Evolutionary conservation across 2,329 filamentous ascomycete species (phyloP), one percentile per base, ranked within the genome.

Genomic region (Penicillium paneum): DNA sequence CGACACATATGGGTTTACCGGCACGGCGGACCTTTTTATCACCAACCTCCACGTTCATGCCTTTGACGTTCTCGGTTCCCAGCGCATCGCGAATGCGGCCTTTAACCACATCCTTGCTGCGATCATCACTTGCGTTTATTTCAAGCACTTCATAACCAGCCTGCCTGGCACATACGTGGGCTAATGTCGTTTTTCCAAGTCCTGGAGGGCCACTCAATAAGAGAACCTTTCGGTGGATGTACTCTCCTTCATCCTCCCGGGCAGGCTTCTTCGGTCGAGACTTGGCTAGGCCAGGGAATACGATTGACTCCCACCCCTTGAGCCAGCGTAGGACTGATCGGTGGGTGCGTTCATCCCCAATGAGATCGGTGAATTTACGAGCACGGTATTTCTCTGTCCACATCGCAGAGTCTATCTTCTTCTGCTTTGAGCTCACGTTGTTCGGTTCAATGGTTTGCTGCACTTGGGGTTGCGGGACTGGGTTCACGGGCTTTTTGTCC

Each of bases 301-400:
- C 94, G 26, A 97, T 80, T 0, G 88, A 81, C 69, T 99, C 94
- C 94, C 94, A 99, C 17, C 83, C 82, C 76, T 97, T 99, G 39
- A 99, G 77, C 94, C 94, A 99, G 49, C 89, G 85, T 52, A 99
- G 78, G 5, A 99, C 93, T 56, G 88, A 83, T 56, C 94, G 85
- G 72, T 99, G 95, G 26, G 93, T 97, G 41, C 91, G 82, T 69
- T 99, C 94, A 64, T 99, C 94, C 28, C 95, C 95, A 44, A 96
- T 90, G 0, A 99, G 80, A 64, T 99, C 94, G 64, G 92, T 89
- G 66, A 97, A 99, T 64, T 86, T 93, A 57, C 85, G 85, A 28
- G 94, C 94, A 34, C 94, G 87, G 69, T 99, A 99, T 71, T 99
- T 99, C 70, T 99, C 94, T 0, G 93, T 96, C 94, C 94, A 99